Percentiles rank a stretch among this genome's conserved stretches.
Conservation (phyloP, 805 yeast genomes). For the Teunomyces aglyptinius region DNA sequence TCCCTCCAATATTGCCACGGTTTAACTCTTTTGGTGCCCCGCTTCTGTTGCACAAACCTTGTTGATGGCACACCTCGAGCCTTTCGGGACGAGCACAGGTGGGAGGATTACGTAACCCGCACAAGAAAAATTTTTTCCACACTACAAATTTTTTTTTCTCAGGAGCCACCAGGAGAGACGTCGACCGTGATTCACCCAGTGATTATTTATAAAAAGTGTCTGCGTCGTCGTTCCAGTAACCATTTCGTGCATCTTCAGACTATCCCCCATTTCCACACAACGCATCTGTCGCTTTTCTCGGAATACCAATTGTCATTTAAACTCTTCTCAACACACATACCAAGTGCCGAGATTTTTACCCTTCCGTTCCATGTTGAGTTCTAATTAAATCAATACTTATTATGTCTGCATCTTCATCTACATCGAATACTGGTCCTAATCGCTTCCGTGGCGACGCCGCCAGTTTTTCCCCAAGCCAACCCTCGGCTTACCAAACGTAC, state of each 20-base stretch:
- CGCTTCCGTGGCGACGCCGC: conserved; percentile 42
- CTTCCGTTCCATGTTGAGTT: conserved; percentile 8
- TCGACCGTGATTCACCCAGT: background rate
- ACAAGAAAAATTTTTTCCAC: conserved; percentile 1
- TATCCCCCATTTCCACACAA: background rate
- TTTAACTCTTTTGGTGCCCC: background rate
- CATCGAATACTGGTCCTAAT: conserved; percentile 29
- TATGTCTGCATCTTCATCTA: conserved; percentile 19
- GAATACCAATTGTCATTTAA: background rate
- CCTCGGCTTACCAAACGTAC: conserved; percentile 9
- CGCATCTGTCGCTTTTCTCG: background rate
- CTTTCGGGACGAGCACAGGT: too few species aligned
- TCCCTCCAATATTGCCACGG: too few species aligned
- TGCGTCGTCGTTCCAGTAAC: background rate
- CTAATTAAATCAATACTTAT: background rate
- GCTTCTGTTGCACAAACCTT: background rate
- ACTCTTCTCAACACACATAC: background rate
- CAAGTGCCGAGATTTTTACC: background rate
- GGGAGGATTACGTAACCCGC: background rate
- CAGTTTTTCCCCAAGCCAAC: conserved; percentile 31
- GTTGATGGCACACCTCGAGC: too few species aligned
- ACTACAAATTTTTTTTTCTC: conserved; percentile 1
- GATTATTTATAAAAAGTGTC: background rate
- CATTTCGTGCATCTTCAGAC: background rate
- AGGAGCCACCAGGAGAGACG: background rate